These are phyloP conservation scores for Lactarius deliciosus DNA, from an alignment of 768 basidiomycete genomes.

Conservation along the genomic window DNA sequence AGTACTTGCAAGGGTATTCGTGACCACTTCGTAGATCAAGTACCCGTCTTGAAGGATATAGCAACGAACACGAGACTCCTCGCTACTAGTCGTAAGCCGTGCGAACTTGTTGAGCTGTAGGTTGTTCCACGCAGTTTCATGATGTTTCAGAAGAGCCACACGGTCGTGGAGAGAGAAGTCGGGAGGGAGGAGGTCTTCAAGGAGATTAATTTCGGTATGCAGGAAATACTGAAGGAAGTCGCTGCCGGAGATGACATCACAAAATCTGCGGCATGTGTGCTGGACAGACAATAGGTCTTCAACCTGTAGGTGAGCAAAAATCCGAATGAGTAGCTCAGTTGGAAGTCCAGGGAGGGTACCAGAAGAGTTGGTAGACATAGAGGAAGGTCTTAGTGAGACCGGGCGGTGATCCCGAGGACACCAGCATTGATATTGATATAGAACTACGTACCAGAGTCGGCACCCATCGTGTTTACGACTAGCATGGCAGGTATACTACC, in stretches of 20 bases:
- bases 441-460: background rate
- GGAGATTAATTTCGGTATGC: background rate
- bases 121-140: background rate
- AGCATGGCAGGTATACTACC: background rate
- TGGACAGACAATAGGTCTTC: constrained; percentile 2
- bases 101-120: background rate
- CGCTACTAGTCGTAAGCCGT: too few relatives aligned
- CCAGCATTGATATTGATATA: background rate
- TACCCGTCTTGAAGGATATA: constrained; percentile 5
- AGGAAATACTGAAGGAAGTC: constrained; percentile 9
- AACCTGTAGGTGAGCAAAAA: background rate
- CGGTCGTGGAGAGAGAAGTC: background rate
- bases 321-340: constrained; percentile 1
- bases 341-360: background rate
- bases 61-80: background rate
- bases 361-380: background rate
- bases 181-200: constrained; percentile 8
- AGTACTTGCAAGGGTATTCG: background rate
- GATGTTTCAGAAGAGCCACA: background rate
- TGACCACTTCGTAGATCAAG: constrained; percentile 1
- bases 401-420: background rate
- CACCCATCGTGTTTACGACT: background rate
- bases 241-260: background rate
- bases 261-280: constrained; percentile 3
- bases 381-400: background rate